These are phyloP conservation scores for Rubroshorea leprosula DNA, from an alignment of 345 rosid species.

Conservation along the genomic window DNA sequence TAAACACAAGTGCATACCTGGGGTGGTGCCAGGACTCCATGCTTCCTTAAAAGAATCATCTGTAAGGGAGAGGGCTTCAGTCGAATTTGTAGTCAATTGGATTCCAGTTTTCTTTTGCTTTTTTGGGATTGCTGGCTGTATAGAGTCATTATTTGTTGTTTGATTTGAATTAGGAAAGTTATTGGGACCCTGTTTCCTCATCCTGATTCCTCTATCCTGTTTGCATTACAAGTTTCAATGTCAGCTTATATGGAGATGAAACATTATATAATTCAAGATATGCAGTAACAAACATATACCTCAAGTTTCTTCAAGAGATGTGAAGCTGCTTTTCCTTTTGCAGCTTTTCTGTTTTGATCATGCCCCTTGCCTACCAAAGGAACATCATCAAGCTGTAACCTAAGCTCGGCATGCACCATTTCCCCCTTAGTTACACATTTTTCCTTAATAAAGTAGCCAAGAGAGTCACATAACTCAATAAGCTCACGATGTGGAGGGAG, in stretches of 20 bases:
- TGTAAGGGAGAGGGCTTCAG: no score
- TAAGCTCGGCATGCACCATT: slow-evolving; percentile 50
- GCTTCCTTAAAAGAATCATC: not conserved
- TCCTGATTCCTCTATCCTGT: slow-evolving; percentile 48
- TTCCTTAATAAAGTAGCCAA: slow-evolving; percentile 54
- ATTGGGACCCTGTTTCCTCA: slow-evolving; percentile 21
- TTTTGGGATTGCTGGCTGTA: slow-evolving; percentile 15
- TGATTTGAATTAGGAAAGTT: slow-evolving; percentile 13
- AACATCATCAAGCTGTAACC: slow-evolving; percentile 56
- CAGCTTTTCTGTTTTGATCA: slow-evolving; percentile 56
- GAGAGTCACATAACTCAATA: slow-evolving; percentile 66
- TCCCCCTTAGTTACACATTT: slow-evolving; percentile 44
- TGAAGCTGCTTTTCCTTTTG: slow-evolving; percentile 80
- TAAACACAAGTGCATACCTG: no score
- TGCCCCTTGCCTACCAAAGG: slow-evolving; percentile 59
- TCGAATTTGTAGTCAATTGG: slow-evolving; percentile 14
- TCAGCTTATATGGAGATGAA: not conserved
- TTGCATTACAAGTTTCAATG: slow-evolving; percentile 12
- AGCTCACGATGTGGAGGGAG: slow-evolving; percentile 74
- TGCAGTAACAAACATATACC: slow-evolving; percentile 33
- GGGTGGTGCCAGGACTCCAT: not conserved
- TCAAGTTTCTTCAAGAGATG: slow-evolving; percentile 65
- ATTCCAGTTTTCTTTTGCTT: slow-evolving; percentile 31
- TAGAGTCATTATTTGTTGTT: slow-evolving; percentile 19
- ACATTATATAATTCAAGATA: not conserved